Evolutionary conservation across 169 alveolate species (phyloP), one percentile per base, ranked within the genome.

Genomic region (Eimeria maxima): DNA sequence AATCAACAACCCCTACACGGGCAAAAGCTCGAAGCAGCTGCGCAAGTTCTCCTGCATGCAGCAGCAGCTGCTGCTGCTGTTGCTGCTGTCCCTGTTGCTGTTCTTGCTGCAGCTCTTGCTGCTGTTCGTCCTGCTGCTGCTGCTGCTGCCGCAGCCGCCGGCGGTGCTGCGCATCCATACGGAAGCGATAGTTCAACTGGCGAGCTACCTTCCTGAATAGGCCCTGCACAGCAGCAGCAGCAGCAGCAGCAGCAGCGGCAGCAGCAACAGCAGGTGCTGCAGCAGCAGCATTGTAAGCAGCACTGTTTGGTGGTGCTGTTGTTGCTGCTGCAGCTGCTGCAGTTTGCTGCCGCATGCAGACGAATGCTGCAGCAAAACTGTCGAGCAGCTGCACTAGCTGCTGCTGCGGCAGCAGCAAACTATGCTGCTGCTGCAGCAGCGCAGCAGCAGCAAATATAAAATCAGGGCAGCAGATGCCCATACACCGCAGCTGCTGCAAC

Each of bases 381-480:
- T 78, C 89, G 10, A 78, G 89, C 60, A 78, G 63, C 67, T 44
- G 65, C 33, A 16, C 89, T 65, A 78, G 89, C 89, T 78, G 60
- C 33, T 18, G 10, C 44, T 60, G 89, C 10, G 60, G 24, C 60
- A 78, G 89, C 89, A 78, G 89, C 65, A 78, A 57, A 11, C 44
- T 65, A 29, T 38, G n/a, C 29, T 38, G 89, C 47, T 38, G 65
- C 89, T 38, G 89, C 18, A 44, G 47, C 22, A 22, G 20, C 11
- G 65, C 89, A 78, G 89, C 89, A 44, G 89, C 89, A 47, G 89
- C 89, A 78, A 42, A 60, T 11, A 57, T 42, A 65, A 78, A 78
- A 18, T 42, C 89, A 65, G 45, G 18, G 65, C 50, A 33, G 84
- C 84, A 10, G 47, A 50, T 50, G 57, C 57, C 57, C 57, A 50